Evolutionary conservation across 2,329 filamentous ascomycete genomes (phyloP).

Genomic region (Cladosporium sp.): DNA sequence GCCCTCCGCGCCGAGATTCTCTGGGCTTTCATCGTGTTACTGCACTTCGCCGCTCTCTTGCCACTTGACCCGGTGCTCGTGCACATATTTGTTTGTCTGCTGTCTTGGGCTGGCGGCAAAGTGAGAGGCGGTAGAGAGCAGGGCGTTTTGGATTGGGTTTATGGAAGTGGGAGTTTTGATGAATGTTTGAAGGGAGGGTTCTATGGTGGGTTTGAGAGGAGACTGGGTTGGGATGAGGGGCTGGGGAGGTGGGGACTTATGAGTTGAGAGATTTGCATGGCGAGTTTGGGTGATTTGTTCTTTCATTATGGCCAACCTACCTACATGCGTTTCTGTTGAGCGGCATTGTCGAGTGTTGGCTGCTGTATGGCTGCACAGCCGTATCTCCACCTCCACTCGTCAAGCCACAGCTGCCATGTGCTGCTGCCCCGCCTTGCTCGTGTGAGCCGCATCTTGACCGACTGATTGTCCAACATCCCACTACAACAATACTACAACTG

Average conservation of each 20-base stretch:
- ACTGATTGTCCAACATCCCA: neutral
- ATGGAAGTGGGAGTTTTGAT: constrained; percentile 4
- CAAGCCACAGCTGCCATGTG: neutral
- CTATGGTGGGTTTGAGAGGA: neutral
- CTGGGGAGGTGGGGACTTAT: neutral
- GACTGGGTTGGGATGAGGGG: neutral
- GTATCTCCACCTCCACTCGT: neutral
- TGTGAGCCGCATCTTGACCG: neutral
- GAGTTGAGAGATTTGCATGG: too few species aligned
- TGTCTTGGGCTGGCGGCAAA: constrained; percentile 8
- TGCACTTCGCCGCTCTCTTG: constrained; percentile 19
- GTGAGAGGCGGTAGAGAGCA: neutral
- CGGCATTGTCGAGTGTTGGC: neutral
- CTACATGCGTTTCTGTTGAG: neutral
- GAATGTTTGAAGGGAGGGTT: neutral
- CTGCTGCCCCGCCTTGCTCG: too few species aligned
- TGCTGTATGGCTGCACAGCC: neutral
- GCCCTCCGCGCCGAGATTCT: constrained; percentile 14
- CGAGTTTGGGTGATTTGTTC: neutral
- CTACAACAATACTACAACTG: neutral
- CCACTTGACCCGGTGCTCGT: constrained; percentile 19
- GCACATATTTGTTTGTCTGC: constrained; percentile 17
- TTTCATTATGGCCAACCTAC: neutral
- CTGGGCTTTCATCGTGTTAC: constrained; percentile 21
- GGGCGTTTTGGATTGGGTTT: neutral